phyloP scores from a whole-genome alignment of 129 eudicot genomes.

The Artemisia argyi region DNA sequence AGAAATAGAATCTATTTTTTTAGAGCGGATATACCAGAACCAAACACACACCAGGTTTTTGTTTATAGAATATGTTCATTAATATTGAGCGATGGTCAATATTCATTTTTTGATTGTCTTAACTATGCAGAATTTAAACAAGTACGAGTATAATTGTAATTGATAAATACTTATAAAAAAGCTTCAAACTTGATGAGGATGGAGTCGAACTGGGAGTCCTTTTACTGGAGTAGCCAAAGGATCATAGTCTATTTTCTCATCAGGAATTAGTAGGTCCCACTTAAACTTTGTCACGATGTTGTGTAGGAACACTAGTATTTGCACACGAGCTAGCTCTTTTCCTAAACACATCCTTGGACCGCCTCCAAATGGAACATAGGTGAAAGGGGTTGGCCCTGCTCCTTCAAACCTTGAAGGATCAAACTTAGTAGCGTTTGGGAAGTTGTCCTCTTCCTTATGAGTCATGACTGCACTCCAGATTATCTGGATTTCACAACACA shows the following conservation, averaged over 20 bases:
- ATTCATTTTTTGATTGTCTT: constrained; percentile 13
- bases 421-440: background rate
- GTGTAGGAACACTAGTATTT: constrained; percentile 12
- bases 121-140: constrained; percentile 3
- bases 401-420: constrained; percentile 19
- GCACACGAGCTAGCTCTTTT: constrained; percentile 8
- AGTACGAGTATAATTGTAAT: background rate
- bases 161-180: background rate
- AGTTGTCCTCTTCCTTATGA: constrained; percentile 1
- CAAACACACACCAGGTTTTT: constrained; percentile 24
- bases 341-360: constrained; percentile 15
- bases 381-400: constrained; percentile 1
- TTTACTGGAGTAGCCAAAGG: constrained; percentile 24
- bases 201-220: constrained; percentile 26
- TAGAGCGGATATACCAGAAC: constrained; percentile 8
- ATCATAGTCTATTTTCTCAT: constrained; percentile 25
- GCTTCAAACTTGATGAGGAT: constrained; percentile 22
- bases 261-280: background rate
- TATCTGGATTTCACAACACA: background rate
- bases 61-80: constrained; percentile 29
- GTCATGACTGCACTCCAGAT: background rate
- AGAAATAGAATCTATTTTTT: constrained; percentile 37
- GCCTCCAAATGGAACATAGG: constrained; percentile 13
- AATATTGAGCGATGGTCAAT: constrained; percentile 20
- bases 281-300: background rate